Evolutionary conservation across 352 stramenopile species (phyloP), one percentile per base, ranked within the genome.

Genomic region (Pythium periplocum): DNA sequence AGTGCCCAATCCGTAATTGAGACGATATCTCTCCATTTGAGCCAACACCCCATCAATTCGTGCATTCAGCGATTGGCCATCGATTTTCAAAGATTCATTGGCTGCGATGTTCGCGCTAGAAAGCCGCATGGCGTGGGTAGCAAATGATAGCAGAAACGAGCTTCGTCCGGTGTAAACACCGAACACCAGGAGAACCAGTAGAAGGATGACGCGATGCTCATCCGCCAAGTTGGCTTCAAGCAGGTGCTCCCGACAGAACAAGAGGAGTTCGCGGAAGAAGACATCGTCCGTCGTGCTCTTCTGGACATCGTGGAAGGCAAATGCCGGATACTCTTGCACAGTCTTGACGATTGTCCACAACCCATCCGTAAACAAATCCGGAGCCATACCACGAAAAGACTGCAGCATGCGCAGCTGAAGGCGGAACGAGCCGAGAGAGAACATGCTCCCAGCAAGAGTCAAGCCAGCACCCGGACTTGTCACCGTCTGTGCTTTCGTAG

Each of bases 331-430:
- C 30, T 88, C 79, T 30, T 85, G 30, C 17, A 86, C 45, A 1
- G 79, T 86, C 33, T 80, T 50, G 12, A 88, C 66, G 5, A 88
- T 61, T 4, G 73, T 47, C 39, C 84, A 57, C 31, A 71, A 50
- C 3, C 75, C 71, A 12, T 70, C 75, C 44, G 84, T 71, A 53
- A 87, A 90, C 5, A 88, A 35, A 5, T 42, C 57, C 33, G 77
- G 66, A 51, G 59, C 74, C 6, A 61, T 42, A 3, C 45, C 49
- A 4, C 73, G 73, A 32, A 87, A 86, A 36, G 78, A 73, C 1
- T 66, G 75, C 39, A 90, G 57, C 71, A 88, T 85, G 45, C 85
- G 71, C 33, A 90, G 62, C 49, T 90, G 79, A 46, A 90, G 59
- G 6, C 77, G 75, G n/a, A 88, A 65, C 32, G 71, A 84, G 1